A percentile compares a stretch with the other conserved stretches of the same genome.
Conservation (phyloP, 768 basidiomycete genomes). For the Hygrocybe coccinea region DNA sequence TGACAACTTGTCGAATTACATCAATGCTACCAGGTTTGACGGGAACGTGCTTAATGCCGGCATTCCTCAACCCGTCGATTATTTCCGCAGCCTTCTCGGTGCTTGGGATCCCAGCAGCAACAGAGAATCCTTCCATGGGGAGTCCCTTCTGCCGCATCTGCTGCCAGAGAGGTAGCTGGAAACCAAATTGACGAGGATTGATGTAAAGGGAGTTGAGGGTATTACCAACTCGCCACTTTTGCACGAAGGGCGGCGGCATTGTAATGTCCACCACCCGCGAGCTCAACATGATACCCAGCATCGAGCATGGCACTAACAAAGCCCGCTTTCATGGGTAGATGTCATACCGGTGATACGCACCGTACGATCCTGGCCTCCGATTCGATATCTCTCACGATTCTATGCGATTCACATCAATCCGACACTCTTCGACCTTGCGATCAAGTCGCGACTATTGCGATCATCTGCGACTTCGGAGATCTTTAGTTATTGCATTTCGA, state of each 20-base stretch:
- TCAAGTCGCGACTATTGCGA: no score
- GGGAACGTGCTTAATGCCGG: conserved; percentile 92
- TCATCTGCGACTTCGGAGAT: no score
- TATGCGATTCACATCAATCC: no score
- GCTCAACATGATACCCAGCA: conserved; percentile 93
- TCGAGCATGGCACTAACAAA: conserved; percentile 90
- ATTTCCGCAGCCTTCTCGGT: conserved; percentile 98
- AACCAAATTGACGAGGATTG: conserved; percentile 94
- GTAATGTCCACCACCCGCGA: conserved; percentile 98
- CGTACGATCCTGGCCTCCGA: no score
- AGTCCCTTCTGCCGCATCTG: conserved; percentile 94
- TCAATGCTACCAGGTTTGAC: conserved; percentile 99
- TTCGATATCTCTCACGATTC: no score
- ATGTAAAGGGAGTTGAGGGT: conserved; percentile 96
- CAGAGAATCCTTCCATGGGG: conserved; percentile 97
- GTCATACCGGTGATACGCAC: conserved; percentile 99
- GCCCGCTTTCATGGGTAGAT: conserved; percentile 90
- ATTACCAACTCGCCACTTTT: conserved; percentile 87
- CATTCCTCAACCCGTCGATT: conserved; percentile 71
- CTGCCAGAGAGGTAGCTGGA: conserved; percentile 98
- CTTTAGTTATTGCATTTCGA: no score
- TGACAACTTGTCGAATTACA: conserved; percentile 94
- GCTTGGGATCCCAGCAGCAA: conserved; percentile 94
- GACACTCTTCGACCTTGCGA: no score
- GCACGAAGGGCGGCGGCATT: conserved; percentile 81